Evolutionary conservation across 2,329 filamentous ascomycete species (phyloP), one percentile per base, ranked within the genome.

Genomic region (Calonectria honghensis): DNA sequence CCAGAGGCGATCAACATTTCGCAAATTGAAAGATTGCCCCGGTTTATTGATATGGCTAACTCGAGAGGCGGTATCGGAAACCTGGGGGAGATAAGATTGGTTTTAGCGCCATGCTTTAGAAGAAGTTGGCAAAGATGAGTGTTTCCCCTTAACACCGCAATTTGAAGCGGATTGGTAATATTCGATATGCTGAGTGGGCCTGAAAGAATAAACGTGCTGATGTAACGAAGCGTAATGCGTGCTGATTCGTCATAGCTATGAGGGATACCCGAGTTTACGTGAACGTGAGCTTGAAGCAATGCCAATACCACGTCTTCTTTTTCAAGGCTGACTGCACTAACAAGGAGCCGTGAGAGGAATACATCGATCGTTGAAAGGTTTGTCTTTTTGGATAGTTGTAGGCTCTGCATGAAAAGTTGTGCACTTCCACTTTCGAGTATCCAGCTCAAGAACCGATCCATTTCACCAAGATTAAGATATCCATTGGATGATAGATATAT

Each of bases 391-490:
- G 41, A n/a, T 32, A 37, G 37, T 13, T 37, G 20, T 31, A 31
- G 45, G 50, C 50, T 52, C 24, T 52, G 50, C 50, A 52, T 51
- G 63, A 66, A 37, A 14, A 66, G 41, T 10, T 41, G 20, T 11
- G 20, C 45, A 24, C 27, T 37, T 66, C 63, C 41, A 27, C 18
- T 66, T 6, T 66, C 63, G 2, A 66, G 20, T 11, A 66, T 51
- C 63, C 63, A 66, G 32, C 16, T 66, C 11, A 66, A 66, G 41
- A 66, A 66, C 3, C 9, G 31, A 66, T 66, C 63, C 41, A 52
- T 66, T 18, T 66, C 18, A 16, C 27, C 29, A 4, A 66, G 37
- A 11, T 1, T 1, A 3, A 66, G 45, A 20, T 2, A 5, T 1
- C 32, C 31, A 27, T 66, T 66, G 4, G 63, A 37, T 18, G 63